Conservation (phyloP, 768 basidiomycete genomes). For the Lyophyllum shimeji region DNA sequence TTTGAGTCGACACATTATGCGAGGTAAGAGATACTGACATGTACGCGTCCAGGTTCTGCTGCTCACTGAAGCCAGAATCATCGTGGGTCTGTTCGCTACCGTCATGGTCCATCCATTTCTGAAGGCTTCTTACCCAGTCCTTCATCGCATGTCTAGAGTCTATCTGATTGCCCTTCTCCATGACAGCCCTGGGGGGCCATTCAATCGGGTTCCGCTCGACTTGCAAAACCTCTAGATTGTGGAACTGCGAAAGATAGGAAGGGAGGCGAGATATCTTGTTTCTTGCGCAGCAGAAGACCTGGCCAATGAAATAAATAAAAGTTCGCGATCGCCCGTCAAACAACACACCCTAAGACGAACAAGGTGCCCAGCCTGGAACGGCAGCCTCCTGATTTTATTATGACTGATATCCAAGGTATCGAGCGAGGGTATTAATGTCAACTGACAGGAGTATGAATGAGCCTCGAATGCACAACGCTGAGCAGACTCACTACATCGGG, state of each 20-base stretch:
- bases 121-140: slow-evolving; percentile 71
- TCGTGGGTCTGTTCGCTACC: slow-evolving; percentile 37
- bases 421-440: slow-evolving; percentile 80
- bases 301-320: slow-evolving; percentile 8
- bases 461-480: slow-evolving; percentile 4
- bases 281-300: slow-evolving; percentile 86
- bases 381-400: slow-evolving; percentile 84
- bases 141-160: slow-evolving; percentile 55
- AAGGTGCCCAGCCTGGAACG: slow-evolving; percentile 77
- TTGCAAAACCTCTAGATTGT: slow-evolving; percentile 74
- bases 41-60: slow-evolving; percentile 41
- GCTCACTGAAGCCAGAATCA: slow-evolving; percentile 52
- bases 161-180: slow-evolving; percentile 41
- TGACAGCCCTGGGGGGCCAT: slow-evolving; percentile 76
- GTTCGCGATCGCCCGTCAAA: not conserved
- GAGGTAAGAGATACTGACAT: slow-evolving; percentile 29
- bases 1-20: not conserved
- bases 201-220: slow-evolving; percentile 91
- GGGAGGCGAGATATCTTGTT: slow-evolving; percentile 86
- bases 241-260: slow-evolving; percentile 72
- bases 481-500: slow-evolving; percentile 74
- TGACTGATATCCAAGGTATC: slow-evolving; percentile 95
- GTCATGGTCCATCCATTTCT: slow-evolving; percentile 73
- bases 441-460: slow-evolving; percentile 39
- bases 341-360: slow-evolving; percentile 65